These are phyloP conservation scores for Pulveroboletus sp. DNA, from an alignment of 768 basidiomycete genomes.

Conservation along the genomic window DNA sequence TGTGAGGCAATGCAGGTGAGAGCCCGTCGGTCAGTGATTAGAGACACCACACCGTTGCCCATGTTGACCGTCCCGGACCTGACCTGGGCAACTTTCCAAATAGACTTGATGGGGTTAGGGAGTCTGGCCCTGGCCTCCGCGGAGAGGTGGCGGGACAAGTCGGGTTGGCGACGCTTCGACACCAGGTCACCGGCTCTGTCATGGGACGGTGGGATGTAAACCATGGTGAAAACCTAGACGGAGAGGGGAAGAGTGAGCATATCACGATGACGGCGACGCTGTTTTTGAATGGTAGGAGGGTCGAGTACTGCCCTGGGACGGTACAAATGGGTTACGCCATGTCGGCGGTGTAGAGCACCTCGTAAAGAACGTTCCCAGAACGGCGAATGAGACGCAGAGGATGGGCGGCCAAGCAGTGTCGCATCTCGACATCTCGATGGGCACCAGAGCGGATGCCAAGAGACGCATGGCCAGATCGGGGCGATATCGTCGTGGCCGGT, in stretches of 20 bases:
- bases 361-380: neutral
- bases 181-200: constrained; percentile 10
- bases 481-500: too few relatives aligned
- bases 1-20: constrained; percentile 6
- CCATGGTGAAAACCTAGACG: constrained; percentile 16
- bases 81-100: constrained; percentile 34
- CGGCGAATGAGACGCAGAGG: neutral
- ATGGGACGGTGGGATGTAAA: constrained; percentile 18
- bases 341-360: too few relatives aligned
- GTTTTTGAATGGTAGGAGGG: constrained; percentile 13
- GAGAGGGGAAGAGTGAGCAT: neutral
- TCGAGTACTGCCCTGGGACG: too few relatives aligned
- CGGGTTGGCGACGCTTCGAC: constrained; percentile 26
- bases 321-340: too few relatives aligned
- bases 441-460: constrained; percentile 1
- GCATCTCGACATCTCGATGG: neutral
- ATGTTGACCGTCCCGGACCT: constrained; percentile 35
- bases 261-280: neutral
- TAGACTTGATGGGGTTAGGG: constrained; percentile 35
- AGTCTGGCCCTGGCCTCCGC: constrained; percentile 31
- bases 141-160: constrained; percentile 32
- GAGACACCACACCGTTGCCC: constrained; percentile 28
- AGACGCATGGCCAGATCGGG: neutral
- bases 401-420: neutral
- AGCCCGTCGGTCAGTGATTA: neutral